Evolutionary conservation across 1,139 yeast genomes (phyloP).

Genomic region (Protomyces inouyei): DNA sequence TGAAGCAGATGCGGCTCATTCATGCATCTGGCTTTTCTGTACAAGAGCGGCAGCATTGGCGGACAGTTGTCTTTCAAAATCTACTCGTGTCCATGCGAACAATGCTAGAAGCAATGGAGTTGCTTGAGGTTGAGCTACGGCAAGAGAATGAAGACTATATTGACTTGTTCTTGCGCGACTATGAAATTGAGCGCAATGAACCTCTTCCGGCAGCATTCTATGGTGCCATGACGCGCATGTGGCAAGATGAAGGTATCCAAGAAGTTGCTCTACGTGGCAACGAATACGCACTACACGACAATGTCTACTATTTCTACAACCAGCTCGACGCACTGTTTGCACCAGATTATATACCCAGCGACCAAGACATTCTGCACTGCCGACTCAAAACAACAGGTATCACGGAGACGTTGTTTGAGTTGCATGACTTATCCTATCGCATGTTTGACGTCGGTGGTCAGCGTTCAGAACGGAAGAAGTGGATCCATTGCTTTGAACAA

Average conservation of each 20-base stretch:
- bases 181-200: slow-evolving; percentile 30
- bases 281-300: slow-evolving; percentile 78
- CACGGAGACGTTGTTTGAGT: slow-evolving; percentile 73
- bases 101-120: slow-evolving; percentile 48
- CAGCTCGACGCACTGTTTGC: slow-evolving; percentile 43
- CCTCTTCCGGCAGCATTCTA: slow-evolving; percentile 33
- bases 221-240: slow-evolving; percentile 41
- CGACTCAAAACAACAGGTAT: slow-evolving; percentile 95
- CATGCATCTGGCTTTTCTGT: slow-evolving; percentile 82
- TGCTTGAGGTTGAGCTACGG: slow-evolving; percentile 29
- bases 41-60: slow-evolving; percentile 72
- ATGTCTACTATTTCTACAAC: slow-evolving; percentile 55
- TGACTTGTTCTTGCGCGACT: slow-evolving; percentile 31
- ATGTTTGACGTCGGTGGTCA: slow-evolving; percentile 98
- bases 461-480: slow-evolving; percentile 83
- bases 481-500: slow-evolving; percentile 95
- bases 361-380: slow-evolving; percentile 80
- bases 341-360: slow-evolving; percentile 62
- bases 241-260: slow-evolving; percentile 58
- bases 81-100: slow-evolving; percentile 83
- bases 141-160: slow-evolving; percentile 25
- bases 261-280: slow-evolving; percentile 60
- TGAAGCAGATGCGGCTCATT: slow-evolving; percentile 79
- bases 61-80: slow-evolving; percentile 90
- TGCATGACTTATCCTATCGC: slow-evolving; percentile 50